Evolutionary conservation across 352 stramenopile species (phyloP).

Genomic region (Globisporangium radiosum): DNA sequence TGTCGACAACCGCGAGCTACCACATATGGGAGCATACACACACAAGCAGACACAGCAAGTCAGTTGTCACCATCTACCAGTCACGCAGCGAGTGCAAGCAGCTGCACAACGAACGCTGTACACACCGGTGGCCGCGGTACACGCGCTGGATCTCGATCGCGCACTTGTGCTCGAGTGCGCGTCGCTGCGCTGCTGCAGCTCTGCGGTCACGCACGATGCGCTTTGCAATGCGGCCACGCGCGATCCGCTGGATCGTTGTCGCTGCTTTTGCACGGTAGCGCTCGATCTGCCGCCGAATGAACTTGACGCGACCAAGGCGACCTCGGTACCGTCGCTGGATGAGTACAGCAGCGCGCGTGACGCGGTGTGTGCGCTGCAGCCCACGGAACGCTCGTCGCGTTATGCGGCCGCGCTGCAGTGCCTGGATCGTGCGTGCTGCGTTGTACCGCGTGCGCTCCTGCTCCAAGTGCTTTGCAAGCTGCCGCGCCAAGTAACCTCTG

Average conservation of each 20-base stretch:
- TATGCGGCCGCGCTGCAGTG: conserved; percentile 48
- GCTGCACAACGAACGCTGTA: neutral
- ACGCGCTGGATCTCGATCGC: conserved; percentile 61
- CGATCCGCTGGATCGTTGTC: conserved; percentile 50
- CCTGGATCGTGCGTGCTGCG: conserved; percentile 51
- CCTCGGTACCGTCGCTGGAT: conserved; percentile 72
- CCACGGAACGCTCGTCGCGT: conserved; percentile 25
- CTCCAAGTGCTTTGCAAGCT: conserved; percentile 13
- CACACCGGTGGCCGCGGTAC: conserved; percentile 61
- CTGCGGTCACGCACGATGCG: conserved; percentile 24
- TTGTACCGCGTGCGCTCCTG: conserved; percentile 21
- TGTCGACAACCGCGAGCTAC: conserved; percentile 49
- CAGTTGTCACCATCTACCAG: neutral
- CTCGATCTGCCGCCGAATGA: conserved; percentile 54
- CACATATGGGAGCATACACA: neutral
- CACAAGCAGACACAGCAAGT: neutral
- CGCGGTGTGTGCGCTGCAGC: conserved; percentile 12
- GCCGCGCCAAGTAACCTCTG: conserved; percentile 33
- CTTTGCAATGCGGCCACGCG: conserved; percentile 30
- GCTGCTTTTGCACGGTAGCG: conserved; percentile 33
- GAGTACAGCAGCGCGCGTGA: conserved; percentile 40
- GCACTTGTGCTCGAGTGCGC: conserved; percentile 28
- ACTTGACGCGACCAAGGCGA: conserved; percentile 52
- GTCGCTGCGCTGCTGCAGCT: conserved; percentile 21
- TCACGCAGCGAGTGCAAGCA: neutral